These are phyloP conservation scores for Penicillium sp. DNA, from an alignment of 2,329 filamentous ascomycete species.

Conservation along the genomic window DNA sequence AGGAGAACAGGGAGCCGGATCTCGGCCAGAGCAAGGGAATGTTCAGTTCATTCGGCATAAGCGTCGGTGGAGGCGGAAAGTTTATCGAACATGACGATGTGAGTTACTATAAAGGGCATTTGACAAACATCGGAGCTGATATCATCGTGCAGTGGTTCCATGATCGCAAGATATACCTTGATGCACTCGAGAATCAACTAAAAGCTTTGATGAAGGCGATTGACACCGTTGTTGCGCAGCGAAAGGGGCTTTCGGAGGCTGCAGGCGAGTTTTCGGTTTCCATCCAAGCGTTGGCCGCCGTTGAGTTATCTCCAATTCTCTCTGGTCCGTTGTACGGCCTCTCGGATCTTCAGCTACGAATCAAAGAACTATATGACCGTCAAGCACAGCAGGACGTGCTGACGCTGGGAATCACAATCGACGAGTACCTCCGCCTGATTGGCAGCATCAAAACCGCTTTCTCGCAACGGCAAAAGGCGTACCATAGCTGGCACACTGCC, in stretches of 20 bases:
- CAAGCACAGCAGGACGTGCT: constrained; percentile 97
- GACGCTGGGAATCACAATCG: constrained; percentile 95
- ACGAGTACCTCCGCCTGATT: constrained; percentile 96
- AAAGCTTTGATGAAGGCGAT: constrained; percentile 91
- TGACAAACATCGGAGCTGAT: background rate
- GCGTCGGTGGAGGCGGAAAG: constrained; percentile 76
- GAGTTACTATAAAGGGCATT: constrained; percentile 42
- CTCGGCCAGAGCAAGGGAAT: constrained; percentile 91
- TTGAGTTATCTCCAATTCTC: constrained; percentile 87
- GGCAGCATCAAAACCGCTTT: constrained; percentile 95
- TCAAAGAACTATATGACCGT: constrained; percentile 92
- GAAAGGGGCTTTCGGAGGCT: constrained; percentile 91
- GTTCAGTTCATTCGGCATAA: constrained; percentile 81
- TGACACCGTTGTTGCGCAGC: constrained; percentile 87
- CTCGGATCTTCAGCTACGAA: constrained; percentile 90
- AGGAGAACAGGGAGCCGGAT: constrained; percentile 86
- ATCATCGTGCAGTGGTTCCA: constrained; percentile 81
- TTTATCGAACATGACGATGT: constrained; percentile 98
- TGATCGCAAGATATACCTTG: constrained; percentile 90
- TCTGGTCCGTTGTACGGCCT: constrained; percentile 89
- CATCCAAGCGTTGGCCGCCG: constrained; percentile 87
- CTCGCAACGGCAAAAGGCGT: constrained; percentile 89
- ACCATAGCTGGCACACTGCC: constrained; percentile 89
- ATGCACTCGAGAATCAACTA: constrained; percentile 89
- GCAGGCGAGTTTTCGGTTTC: constrained; percentile 92